These are phyloP conservation scores for Apiospora aurea DNA, from an alignment of 2,329 filamentous ascomycete species.

Conservation along the genomic window DNA sequence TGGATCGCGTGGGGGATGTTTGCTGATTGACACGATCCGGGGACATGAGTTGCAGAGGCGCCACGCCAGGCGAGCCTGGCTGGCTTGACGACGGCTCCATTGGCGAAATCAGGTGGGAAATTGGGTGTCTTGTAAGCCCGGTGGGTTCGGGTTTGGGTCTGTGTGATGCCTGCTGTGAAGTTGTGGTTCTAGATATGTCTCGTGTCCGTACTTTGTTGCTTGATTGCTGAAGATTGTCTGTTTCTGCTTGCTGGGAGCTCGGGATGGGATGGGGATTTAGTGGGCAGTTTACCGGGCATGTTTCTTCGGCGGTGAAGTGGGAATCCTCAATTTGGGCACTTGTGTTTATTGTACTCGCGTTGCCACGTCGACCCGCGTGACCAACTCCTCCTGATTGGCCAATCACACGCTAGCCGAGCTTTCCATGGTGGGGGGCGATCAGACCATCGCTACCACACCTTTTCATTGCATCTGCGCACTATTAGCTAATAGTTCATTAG, in stretches of 20 bases:
- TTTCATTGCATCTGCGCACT: background rate
- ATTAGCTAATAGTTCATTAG: background rate
- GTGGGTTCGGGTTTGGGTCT: background rate
- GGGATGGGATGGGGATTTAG: conserved; percentile 15
- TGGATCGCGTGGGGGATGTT: conserved; percentile 32
- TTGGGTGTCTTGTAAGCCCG: background rate
- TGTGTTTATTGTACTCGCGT: conserved; percentile 13
- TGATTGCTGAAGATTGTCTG: background rate
- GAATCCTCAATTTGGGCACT: background rate
- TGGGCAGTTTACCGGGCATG: conserved; percentile 9
- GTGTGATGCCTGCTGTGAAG: conserved; percentile 1
- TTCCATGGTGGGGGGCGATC: background rate
- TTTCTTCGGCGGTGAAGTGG: conserved; percentile 16
- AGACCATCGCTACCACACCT: background rate
- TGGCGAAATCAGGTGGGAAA: conserved; percentile 10
- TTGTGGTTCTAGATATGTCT: conserved; percentile 11
- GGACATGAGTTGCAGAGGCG: conserved; percentile 40
- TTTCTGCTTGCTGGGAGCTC: conserved; percentile 6
- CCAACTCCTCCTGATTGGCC: background rate
- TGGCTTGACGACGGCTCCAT: conserved; percentile 20
- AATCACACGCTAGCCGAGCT: background rate
- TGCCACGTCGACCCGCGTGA: background rate
- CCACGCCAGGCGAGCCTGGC: conserved; percentile 32
- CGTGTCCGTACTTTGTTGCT: conserved; percentile 3
- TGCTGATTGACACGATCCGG: conserved; percentile 43